Evolutionary conservation across 2,329 filamentous ascomycete genomes (phyloP).

Genomic region (Epichloe elymi): DNA sequence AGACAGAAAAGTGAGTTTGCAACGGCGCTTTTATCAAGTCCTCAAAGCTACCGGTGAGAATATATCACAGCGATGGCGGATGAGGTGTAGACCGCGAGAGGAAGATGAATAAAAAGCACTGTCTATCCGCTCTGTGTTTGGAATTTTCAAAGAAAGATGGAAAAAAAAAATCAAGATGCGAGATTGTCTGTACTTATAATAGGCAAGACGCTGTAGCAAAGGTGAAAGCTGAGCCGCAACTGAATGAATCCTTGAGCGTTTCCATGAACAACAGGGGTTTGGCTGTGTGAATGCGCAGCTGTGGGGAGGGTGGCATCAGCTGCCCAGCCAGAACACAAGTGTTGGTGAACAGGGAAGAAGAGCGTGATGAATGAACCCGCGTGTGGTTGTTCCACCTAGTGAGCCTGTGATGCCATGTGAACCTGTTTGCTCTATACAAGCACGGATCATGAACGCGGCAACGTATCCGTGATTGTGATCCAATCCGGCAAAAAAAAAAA

Average conservation of each 20-base stretch:
- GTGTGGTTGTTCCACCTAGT: neutral
- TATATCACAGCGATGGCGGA: neutral
- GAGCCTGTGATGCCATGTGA: neutral
- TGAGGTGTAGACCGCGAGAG: no score
- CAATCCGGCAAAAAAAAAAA: neutral
- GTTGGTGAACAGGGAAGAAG: neutral
- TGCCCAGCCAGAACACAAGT: neutral
- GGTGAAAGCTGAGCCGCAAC: neutral
- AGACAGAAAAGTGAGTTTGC: neutral
- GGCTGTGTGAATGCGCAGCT: constrained; percentile 1
- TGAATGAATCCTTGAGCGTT: neutral
- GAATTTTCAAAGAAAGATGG: neutral
- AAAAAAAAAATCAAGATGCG: neutral
- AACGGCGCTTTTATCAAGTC: neutral
- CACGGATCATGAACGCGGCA: neutral
- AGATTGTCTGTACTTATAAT: neutral
- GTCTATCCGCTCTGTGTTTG: no score
- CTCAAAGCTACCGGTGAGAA: neutral
- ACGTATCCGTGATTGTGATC: neutral
- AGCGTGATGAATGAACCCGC: neutral
- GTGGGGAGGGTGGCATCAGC: neutral
- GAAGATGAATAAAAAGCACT: neutral
- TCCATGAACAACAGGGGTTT: neutral
- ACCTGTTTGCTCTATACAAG: neutral
- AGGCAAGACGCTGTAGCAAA: constrained; percentile 3